Evolutionary conservation across 768 basidiomycete species (phyloP).

Genomic region (Suillus placidus): DNA sequence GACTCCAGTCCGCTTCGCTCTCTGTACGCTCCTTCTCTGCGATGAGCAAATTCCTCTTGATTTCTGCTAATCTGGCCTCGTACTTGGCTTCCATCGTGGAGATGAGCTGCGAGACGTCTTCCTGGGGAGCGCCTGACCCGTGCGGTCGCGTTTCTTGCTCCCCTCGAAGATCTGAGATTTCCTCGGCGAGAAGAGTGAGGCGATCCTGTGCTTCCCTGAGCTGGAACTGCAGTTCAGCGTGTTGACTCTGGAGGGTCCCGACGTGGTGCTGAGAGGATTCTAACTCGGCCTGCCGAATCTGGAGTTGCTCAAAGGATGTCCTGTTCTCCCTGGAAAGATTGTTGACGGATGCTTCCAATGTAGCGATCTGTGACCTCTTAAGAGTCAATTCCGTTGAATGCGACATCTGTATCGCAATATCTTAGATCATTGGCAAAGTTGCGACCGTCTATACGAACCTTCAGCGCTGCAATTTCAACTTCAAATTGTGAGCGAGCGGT

Average conservation of each 20-base stretch:
- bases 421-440: slow-evolving; percentile 10
- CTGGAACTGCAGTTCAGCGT: slow-evolving; percentile 85
- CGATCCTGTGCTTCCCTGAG: slow-evolving; percentile 80
- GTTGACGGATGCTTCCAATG: slow-evolving; percentile 72
- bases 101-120: slow-evolving; percentile 73
- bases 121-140: slow-evolving; percentile 49
- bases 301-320: slow-evolving; percentile 81
- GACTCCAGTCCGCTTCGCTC: slow-evolving; percentile 87
- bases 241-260: slow-evolving; percentile 75
- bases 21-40: slow-evolving; percentile 87
- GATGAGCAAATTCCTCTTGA: slow-evolving; percentile 60
- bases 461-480: slow-evolving; percentile 69
- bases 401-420: slow-evolving; percentile 48
- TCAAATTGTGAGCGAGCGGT: slow-evolving; percentile 73
- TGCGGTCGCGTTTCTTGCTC: slow-evolving; percentile 52
- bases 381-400: slow-evolving; percentile 67
- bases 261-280: slow-evolving; percentile 81
- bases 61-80: slow-evolving; percentile 73
- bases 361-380: slow-evolving; percentile 62
- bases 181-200: slow-evolving; percentile 68
- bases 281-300: slow-evolving; percentile 85
- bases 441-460: slow-evolving; percentile 50
- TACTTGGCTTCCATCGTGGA: slow-evolving; percentile 76
- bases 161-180: slow-evolving; percentile 63
- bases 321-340: slow-evolving; percentile 76